These are phyloP conservation scores for Tolypocladium tropicale DNA, from an alignment of 2,329 filamentous ascomycete genomes.

Conservation along the genomic window DNA sequence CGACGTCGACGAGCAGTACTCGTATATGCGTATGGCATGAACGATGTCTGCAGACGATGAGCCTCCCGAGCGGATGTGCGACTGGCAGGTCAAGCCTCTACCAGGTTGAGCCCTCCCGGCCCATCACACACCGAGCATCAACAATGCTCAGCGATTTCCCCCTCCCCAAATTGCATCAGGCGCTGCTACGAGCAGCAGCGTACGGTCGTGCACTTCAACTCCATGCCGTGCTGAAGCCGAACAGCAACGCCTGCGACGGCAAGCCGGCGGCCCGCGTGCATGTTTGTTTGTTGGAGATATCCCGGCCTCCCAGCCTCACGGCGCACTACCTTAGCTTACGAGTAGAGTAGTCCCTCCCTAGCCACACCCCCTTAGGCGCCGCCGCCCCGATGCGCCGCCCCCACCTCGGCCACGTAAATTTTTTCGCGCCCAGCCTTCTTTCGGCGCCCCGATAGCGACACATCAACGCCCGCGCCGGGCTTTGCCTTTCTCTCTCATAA, in stretches of 20 bases:
- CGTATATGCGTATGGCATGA: not conserved
- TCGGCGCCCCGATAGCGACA: constrained; percentile 26
- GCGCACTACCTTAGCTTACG: too few relatives aligned
- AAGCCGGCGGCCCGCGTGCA: not conserved
- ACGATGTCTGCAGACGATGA: not conserved
- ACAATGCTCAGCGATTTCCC: not conserved
- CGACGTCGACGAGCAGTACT: not conserved
- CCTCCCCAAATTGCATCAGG: too few relatives aligned
- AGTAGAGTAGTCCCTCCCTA: too few relatives aligned
- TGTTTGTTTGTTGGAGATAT: too few relatives aligned
- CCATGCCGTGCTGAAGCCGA: too few relatives aligned
- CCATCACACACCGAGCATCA: too few relatives aligned
- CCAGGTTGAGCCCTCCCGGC: not conserved
- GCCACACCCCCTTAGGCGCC: constrained; percentile 6
- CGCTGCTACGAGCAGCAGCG: too few relatives aligned
- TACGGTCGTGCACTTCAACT: too few relatives aligned
- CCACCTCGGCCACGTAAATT: constrained; percentile 23
- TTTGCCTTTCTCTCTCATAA: constrained; percentile 31
- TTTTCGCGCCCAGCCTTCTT: constrained; percentile 19
- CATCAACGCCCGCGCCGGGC: constrained; percentile 21
- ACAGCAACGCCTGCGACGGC: not conserved
- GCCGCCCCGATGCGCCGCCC: constrained; percentile 1
- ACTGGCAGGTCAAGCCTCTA: not conserved
- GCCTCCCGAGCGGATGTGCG: too few relatives aligned
- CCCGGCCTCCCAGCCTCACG: not conserved